Evolutionary conservation across 2,329 filamentous ascomycete species (phyloP).

Genomic region (Colletotrichum sp.): DNA sequence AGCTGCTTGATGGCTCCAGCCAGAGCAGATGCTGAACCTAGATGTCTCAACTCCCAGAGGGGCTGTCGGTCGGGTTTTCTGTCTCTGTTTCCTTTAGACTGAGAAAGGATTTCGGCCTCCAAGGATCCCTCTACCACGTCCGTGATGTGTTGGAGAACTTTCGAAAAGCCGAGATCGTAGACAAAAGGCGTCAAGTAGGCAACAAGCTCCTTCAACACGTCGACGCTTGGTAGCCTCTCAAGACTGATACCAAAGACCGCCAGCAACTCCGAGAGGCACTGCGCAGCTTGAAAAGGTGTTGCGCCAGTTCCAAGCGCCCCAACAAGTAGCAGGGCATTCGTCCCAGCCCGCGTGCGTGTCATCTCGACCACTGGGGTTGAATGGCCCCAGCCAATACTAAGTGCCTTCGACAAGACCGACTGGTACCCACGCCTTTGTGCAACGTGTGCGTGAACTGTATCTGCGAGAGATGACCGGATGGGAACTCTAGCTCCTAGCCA

Average conservation of each 20-base stretch:
- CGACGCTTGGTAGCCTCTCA: neutral
- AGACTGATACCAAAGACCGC: neutral
- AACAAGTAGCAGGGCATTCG: neutral
- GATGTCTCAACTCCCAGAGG: too few species aligned
- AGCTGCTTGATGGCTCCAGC: too few species aligned
- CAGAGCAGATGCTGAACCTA: too few species aligned
- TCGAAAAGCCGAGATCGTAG: neutral
- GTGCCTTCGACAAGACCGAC: neutral
- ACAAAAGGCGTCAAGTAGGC: neutral
- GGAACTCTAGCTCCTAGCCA: neutral
- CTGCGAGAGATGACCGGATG: fast-evolving
- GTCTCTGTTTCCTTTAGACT: too few species aligned
- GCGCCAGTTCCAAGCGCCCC: neutral
- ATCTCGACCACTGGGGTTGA: neutral
- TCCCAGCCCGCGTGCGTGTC: neutral
- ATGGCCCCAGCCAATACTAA: neutral
- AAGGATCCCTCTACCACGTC: too few species aligned
- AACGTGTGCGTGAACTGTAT: neutral
- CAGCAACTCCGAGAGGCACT: neutral
- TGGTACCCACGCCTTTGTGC: neutral
- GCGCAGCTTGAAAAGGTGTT: neutral
- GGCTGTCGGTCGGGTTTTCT: too few species aligned
- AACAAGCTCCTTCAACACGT: neutral
- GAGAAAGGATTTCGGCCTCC: too few species aligned
- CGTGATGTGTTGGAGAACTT: neutral